Evolutionary conservation across 2,329 filamentous ascomycete genomes (phyloP), one percentile per base, ranked within the genome.

Genomic region (Penicillium sp.): DNA sequence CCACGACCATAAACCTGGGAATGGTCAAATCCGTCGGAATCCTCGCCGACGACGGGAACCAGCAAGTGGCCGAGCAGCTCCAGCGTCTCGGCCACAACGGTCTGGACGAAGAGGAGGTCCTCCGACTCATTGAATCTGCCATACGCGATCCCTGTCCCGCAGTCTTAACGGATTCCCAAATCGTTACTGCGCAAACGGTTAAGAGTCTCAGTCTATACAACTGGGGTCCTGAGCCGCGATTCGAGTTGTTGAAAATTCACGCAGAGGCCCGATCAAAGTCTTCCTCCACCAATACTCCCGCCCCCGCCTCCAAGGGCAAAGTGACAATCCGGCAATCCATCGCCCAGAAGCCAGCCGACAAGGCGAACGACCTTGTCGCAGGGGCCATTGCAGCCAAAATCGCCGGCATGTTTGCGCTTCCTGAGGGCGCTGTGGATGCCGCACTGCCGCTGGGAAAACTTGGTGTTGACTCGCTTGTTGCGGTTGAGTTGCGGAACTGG

Each of bases 401-500:
- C 3, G 69, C 74, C 1, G 67, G 71, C 5, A 72, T 75, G 13
- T 71, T 81, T 61, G 64, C 68, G 23, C 72, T 78, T 1, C 56
- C 71, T 3, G 59, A 65, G 7, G 62, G 62, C 4, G 75, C 79
- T 7, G 67, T 79, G 13, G 72, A 75, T 29, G 48, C 64, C 1
- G 50, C 54, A 1, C 71, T 69, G 65, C 66, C 76, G 2, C 66
- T 75, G 19, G 66, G 71, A 17, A 66, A 70, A 3, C 76, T 73
- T 45, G 78, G 79, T 0, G 72, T 80, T 7, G 79, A 81, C 67
- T 79, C 78, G 1, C 72, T 83, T 0, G 75, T 83, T 30, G 80
- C 79, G 1, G 76, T 83, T 0, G 80, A 83, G 66, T 49, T 83
- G 35, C 67, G 80, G 2, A 79, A 77, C 48, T 81, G 76, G 78